phyloP scores from a whole-genome alignment of 83 land plant genomes.

The Picea abies region DNA sequence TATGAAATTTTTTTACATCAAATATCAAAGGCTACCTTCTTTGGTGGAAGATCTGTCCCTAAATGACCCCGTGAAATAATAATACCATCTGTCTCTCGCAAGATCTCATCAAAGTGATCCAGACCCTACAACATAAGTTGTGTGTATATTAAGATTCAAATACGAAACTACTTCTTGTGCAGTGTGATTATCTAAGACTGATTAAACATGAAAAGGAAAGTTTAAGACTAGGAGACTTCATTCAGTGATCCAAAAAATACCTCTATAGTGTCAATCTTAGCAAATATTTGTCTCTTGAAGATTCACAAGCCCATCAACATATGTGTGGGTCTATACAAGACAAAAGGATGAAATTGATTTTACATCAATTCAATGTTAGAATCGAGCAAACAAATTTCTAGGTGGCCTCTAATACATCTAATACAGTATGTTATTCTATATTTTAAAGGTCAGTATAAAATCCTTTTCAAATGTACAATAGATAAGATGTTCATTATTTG shows the following conservation, averaged over 20 bases:
- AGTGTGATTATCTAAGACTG: too few relatives aligned
- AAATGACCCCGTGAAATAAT: slow-evolving; percentile 92
- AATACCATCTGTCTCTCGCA: slow-evolving; percentile 93
- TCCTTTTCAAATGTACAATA: too few relatives aligned
- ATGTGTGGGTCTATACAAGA: neutral
- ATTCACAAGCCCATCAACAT: slow-evolving; percentile 42
- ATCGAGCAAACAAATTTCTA: too few relatives aligned
- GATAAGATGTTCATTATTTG: too few relatives aligned
- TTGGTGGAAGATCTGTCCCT: slow-evolving; percentile 92
- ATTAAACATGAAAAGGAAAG: neutral
- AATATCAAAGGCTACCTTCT: slow-evolving; percentile 51
- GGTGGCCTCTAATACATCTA: too few relatives aligned
- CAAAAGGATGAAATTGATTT: neutral
- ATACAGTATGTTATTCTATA: too few relatives aligned
- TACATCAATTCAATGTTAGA: too few relatives aligned
- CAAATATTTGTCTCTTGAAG: slow-evolving; percentile 84
- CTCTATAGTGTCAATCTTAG: slow-evolving; percentile 89
- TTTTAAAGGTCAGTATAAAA: too few relatives aligned
- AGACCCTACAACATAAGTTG: slow-evolving; percentile 54
- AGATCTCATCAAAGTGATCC: slow-evolving; percentile 86
- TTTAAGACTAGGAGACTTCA: neutral
- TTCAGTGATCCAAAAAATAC: slow-evolving; percentile 23
- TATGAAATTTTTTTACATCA: too few relatives aligned
- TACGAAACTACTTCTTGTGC: neutral
- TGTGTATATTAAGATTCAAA: neutral